These are phyloP conservation scores for Paramyrothecium roridum DNA, from an alignment of 2,329 filamentous ascomycete species.

Conservation along the genomic window DNA sequence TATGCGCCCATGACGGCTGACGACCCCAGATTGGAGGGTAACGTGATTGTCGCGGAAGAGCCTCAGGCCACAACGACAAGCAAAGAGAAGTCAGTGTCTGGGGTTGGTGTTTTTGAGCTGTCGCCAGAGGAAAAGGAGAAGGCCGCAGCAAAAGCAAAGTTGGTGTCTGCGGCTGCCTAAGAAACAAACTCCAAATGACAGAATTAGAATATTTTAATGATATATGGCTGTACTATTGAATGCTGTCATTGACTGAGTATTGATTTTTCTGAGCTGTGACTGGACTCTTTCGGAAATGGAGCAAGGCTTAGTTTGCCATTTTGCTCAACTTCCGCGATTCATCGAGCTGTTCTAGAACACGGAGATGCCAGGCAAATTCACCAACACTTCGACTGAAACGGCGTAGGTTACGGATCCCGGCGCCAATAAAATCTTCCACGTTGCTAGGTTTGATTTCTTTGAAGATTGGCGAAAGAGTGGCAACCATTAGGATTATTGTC, in stretches of 20 bases:
- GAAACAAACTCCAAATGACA: background rate
- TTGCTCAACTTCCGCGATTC: background rate
- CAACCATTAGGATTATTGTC: constrained; percentile 16
- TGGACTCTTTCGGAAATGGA: background rate
- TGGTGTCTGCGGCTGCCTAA: background rate
- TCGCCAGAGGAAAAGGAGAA: constrained; percentile 19
- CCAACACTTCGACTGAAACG: constrained; percentile 15
- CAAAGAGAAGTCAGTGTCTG: constrained; percentile 15
- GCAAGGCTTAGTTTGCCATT: background rate
- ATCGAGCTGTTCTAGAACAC: constrained; percentile 12
- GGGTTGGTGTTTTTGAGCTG: constrained; percentile 24
- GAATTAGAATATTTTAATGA: background rate
- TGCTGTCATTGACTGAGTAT: no score
- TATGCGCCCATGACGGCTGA: constrained; percentile 32
- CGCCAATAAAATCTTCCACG: constrained; percentile 11
- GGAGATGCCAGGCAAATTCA: constrained; percentile 17
- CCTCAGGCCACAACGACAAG: constrained; percentile 2
- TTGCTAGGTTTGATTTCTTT: constrained; percentile 10
- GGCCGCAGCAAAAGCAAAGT: background rate
- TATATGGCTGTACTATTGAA: background rate
- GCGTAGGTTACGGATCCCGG: constrained; percentile 14
- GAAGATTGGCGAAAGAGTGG: constrained; percentile 11
- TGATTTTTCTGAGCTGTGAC: no score
- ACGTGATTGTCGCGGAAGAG: constrained; percentile 17
- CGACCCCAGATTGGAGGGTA: constrained; percentile 18